phyloP scores from a whole-genome alignment of 139 green algal genomes.

The Coelastrella sp. region DNA sequence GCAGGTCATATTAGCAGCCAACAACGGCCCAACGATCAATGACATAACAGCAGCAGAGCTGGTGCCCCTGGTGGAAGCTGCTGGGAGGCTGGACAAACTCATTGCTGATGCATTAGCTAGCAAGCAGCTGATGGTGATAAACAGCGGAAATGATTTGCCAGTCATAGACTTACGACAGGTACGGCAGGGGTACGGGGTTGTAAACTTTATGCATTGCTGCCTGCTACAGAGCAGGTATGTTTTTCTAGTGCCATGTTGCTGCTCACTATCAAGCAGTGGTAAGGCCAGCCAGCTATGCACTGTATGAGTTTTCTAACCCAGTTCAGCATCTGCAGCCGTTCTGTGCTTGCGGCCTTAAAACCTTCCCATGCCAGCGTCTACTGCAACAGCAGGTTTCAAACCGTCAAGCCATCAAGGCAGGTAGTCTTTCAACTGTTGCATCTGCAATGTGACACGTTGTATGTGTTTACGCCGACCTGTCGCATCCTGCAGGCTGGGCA shows the following conservation, averaged over 20 bases:
- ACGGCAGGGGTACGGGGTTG: not conserved
- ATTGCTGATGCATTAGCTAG: constrained; percentile 20
- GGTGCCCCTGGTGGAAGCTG: constrained; percentile 61
- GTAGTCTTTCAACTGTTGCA: too few species aligned
- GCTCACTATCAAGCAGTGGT: too few species aligned
- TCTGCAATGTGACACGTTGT: too few species aligned
- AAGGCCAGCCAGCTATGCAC: too few species aligned
- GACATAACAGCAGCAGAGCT: constrained; percentile 95
- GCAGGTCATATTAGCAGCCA: constrained; percentile 88
- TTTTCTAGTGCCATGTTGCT: not conserved
- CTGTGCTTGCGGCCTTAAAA: too few species aligned
- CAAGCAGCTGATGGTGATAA: constrained; percentile 74
- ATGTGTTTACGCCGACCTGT: too few species aligned
- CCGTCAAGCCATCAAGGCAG: too few species aligned
- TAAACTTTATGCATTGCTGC: not conserved
- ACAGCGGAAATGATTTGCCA: constrained; percentile 83
- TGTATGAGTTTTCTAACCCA: too few species aligned
- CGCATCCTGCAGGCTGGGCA: too few species aligned
- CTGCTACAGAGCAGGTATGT: not conserved
- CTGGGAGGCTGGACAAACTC: constrained; percentile 48
- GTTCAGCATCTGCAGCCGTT: too few species aligned
- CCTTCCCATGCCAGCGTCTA: too few species aligned
- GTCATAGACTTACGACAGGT: constrained; percentile 89
- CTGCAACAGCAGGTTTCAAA: too few species aligned
- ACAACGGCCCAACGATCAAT: constrained; percentile 89